Evolutionary conservation across 352 stramenopile genomes (phyloP), one percentile per base, ranked within the genome.

Genomic region (Blastocystis sp.): DNA sequence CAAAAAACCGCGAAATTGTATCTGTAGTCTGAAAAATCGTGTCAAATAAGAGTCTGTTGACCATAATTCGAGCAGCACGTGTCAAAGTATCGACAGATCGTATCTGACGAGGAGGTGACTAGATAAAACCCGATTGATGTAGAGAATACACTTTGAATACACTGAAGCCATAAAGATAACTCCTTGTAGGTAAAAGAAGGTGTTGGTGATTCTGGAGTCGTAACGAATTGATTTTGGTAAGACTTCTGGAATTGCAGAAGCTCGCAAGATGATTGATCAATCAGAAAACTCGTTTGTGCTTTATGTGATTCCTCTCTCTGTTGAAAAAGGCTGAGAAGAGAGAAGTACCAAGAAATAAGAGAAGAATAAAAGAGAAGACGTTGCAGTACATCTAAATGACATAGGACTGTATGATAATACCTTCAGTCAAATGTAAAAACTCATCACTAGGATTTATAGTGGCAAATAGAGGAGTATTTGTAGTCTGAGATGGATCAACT

Each of bases 311-410:
- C 0, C 45, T 24, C 26, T 5, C 39, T 26, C 43, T 63, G 34
- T 63, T 16, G 26, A 34, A 34, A 34, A 34, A 37, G 70, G 55
- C 53, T 37, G 3, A 85, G 24, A n/a, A 85, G 73, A 30, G n/a
- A 6, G 73, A 69, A 85, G 34, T 68, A 85, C 73, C 73, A 85
- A 18, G 47, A 30, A 20, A 85, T 85, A 13, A 85, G 53, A 18
- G 26, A 43, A 16, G 73, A 66, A 43, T 85, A 85, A 37, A 66
- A 85, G 6, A 66, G 34, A 26, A 85, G 56, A 24, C 63, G 43
- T 7, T 68, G 30, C 2, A 85, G n/a, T 18, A 85, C 54, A 3
- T 24, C 73, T 66, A 45, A n/a, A 4, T 59, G 50, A 59, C 30
- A 34, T 34, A 34, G 30, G 0, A 34, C 30, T 34, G 0, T 34